Evolutionary conservation across 768 basidiomycete species (phyloP).

Genomic region (Agrocybe chaxingu): DNA sequence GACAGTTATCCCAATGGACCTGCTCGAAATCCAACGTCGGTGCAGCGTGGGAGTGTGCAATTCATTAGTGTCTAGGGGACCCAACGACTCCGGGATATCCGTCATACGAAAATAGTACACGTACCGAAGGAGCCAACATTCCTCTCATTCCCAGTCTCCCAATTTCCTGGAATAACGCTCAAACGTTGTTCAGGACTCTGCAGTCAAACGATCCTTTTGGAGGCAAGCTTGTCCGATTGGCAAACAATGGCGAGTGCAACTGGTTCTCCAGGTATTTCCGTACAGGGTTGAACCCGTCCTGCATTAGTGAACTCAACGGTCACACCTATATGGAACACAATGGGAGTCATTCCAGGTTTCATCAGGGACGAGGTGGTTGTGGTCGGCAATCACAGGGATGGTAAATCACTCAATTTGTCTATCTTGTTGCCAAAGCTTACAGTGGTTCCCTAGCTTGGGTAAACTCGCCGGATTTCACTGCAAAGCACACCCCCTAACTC

Average conservation of each 20-base stretch:
- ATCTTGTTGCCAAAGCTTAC: background rate
- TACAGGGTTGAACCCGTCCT: background rate
- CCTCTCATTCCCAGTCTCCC: conserved; percentile 86
- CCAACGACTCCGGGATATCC: conserved; percentile 88
- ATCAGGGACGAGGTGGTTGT: conserved; percentile 82
- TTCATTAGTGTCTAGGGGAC: conserved; percentile 69
- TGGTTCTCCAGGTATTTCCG: background rate
- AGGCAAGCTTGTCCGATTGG: conserved; percentile 39
- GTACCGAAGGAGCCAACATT: conserved; percentile 57
- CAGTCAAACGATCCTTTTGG: conserved; percentile 15
- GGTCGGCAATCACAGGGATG: conserved; percentile 84
- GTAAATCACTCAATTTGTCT: conserved; percentile 31
- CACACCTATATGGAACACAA: conserved; percentile 88
- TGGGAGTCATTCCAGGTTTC: conserved; percentile 79
- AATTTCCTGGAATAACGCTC: conserved; percentile 82
- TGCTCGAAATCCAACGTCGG: conserved; percentile 77
- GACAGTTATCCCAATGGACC: conserved; percentile 73
- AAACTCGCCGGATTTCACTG: background rate
- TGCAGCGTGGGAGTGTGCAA: conserved; percentile 83
- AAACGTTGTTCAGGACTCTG: conserved; percentile 44
- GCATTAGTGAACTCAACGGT: conserved; percentile 66
- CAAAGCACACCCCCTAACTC: background rate
- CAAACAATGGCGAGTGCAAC: conserved; percentile 46
- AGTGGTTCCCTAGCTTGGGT: conserved; percentile 49
- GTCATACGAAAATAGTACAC: conserved; percentile 77